phyloP scores from a whole-genome alignment of 257 asterid species.

The Echites panduratus region DNA sequence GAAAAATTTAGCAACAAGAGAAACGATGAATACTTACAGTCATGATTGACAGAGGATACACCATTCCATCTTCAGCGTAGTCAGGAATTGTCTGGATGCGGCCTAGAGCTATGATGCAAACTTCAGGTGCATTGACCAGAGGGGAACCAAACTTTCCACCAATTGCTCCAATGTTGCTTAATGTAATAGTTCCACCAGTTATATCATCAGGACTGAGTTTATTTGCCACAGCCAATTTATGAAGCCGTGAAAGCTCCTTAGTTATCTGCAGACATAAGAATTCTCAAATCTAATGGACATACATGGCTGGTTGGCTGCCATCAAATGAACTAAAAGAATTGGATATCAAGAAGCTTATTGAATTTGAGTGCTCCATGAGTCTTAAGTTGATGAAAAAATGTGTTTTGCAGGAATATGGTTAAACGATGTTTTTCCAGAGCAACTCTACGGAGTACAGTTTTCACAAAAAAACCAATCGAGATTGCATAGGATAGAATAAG shows the following conservation, averaged over 20 bases:
- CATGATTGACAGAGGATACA: constrained; percentile 66
- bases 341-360: constrained; percentile 2
- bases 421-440: background rate
- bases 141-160: constrained; percentile 98
- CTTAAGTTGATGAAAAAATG: background rate
- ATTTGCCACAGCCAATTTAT: constrained; percentile 64
- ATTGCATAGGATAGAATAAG: background rate
- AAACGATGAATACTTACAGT: constrained; percentile 43
- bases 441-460: background rate
- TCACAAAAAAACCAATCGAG: background rate
- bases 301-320: background rate
- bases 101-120: constrained; percentile 84
- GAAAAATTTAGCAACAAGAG: background rate
- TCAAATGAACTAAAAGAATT: background rate
- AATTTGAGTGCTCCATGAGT: background rate
- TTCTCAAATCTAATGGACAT: background rate
- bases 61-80: constrained; percentile 49
- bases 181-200: constrained; percentile 77
- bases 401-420: background rate
- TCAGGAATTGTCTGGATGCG: constrained; percentile 74
- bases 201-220: constrained; percentile 77
- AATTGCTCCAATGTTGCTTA: constrained; percentile 91
- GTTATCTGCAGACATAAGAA: constrained; percentile 46
- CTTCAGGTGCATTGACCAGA: constrained; percentile 79
- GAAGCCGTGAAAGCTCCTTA: constrained; percentile 63